Base-by-base conservation (phyloP, 2,329 filamentous ascomycete species). In the Rhytidhysteron rufulum region DNA sequence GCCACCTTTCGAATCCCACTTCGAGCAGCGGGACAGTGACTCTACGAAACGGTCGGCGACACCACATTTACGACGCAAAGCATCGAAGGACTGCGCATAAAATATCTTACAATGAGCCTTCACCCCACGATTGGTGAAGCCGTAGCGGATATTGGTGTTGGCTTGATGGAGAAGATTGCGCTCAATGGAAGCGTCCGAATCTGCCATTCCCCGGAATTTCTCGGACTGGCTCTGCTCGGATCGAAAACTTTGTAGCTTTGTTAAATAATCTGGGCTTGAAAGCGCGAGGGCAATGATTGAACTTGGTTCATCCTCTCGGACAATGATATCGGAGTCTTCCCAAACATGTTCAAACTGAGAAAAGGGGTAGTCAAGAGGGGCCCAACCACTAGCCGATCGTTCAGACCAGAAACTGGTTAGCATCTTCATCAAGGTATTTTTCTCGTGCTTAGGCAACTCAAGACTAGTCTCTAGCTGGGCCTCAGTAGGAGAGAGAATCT, bases 351-450 rank as follows among this genome's bases (percentile, higher is more conserved):
- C 93, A 13, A 84, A 87, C 33, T 85, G 57, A 16, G 68, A 64
- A 31, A 97, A 78, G 3, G 94, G 94, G 56, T 98, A 98, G 40
- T 98, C 93, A 16, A 98, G 77, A 17, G 85, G 80, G 5, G 85
- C 79, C 93, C 93, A 98, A 27, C 91, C 90, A 63, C 89, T 96
- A 18, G 94, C 88, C 34, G 93, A 97, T 39, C 93, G 82, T 66
- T 98, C 94, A 2, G 93, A 94, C 93, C 93, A 98, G 65, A 98
- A 98, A 56, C 91, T 96, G 13, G 89, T 93, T 33, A 98, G 75
- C 71, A 96, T 89, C 60, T 94, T 95, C 80, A 98, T 85, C 49
- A 97, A 72, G 33, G 89, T 96, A 42, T 83, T 90, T 64, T 91
- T 93, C 59, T 96, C 88, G 58, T 97, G 88, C 57, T 88, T 95